Percentiles rank a stretch among this genome's conserved stretches.
phyloP scores from a whole-genome alignment of 1,284 basidiomycete genomes.

The Mycosarcoma mackinlayi region DNA sequence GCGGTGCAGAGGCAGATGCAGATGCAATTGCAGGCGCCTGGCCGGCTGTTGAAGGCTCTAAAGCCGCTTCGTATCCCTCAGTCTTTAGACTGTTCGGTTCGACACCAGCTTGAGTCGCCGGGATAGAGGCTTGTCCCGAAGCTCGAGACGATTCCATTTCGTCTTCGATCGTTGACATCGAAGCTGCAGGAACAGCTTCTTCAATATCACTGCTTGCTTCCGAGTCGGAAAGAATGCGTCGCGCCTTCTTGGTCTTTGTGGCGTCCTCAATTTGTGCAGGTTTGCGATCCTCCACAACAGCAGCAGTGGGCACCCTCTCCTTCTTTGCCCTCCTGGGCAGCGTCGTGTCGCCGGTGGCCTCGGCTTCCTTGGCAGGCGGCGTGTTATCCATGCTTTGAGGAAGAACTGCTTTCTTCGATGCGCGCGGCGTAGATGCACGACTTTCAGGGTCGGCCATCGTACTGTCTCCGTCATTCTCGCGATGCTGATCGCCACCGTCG shows the following conservation, averaged over 20 bases:
- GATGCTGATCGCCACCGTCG: conserved; percentile 4
- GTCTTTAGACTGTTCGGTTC: not conserved
- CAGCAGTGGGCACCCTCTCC: conserved; percentile 10
- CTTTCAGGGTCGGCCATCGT: conserved; percentile 16
- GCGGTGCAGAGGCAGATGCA: conserved; percentile 1
- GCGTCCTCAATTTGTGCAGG: conserved; percentile 23
- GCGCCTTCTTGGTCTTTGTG: conserved; percentile 35
- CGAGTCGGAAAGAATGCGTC: conserved; percentile 38
- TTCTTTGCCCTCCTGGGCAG: conserved; percentile 22
- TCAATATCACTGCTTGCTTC: conserved; percentile 33
- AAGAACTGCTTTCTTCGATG: not conserved
- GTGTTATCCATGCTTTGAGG: not conserved
- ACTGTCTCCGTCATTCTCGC: conserved; percentile 13
- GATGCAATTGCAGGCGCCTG: not conserved
- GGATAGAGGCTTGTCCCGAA: not conserved
- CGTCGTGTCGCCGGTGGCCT: not conserved
- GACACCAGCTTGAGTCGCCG: too few species aligned
- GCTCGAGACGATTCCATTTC: conserved; percentile 2
- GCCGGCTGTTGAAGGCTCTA: not conserved
- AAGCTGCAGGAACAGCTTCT: conserved; percentile 3
- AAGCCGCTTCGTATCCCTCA: not conserved
- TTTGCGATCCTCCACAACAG: conserved; percentile 16
- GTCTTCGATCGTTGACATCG: conserved; percentile 1
- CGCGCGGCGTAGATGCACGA: conserved; percentile 21
- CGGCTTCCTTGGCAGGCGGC: not conserved